Evolutionary conservation across 2,329 filamentous ascomycete genomes (phyloP).

Genomic region (Podosphaera fusca): DNA sequence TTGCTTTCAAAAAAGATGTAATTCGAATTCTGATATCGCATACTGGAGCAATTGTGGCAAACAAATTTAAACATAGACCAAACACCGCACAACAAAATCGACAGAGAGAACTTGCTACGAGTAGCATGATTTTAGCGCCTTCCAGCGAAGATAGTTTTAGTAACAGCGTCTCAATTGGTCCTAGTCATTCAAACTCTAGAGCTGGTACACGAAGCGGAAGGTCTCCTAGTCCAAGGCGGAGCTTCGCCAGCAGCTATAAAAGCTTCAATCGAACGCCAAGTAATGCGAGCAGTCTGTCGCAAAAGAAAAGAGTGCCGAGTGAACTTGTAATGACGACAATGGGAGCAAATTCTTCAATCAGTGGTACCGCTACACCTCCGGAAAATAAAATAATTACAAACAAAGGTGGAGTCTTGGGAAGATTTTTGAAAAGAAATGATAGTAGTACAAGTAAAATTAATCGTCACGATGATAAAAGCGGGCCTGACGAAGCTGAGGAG

Average conservation of each 20-base stretch:
- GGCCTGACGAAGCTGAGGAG: too few relatives aligned
- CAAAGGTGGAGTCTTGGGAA: neutral
- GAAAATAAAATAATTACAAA: neutral
- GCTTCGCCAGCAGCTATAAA: constrained; percentile 12
- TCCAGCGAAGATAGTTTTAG: constrained; percentile 9
- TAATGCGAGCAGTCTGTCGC: constrained; percentile 9
- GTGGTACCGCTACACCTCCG: neutral
- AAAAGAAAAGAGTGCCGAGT: neutral
- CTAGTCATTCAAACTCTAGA: neutral
- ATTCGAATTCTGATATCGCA: constrained; percentile 87
- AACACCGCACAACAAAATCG: constrained; percentile 56
- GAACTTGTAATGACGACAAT: neutral
- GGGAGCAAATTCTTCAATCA: neutral
- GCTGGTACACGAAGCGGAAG: constrained; percentile 8
- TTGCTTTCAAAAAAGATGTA: constrained; percentile 83
- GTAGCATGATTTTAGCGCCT: constrained; percentile 17
- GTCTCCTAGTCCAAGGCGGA: constrained; percentile 13
- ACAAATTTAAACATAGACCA: constrained; percentile 84
- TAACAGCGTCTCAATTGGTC: neutral
- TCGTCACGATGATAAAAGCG: too few relatives aligned
- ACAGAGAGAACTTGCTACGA: constrained; percentile 65
- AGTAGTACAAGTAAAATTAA: neutral
- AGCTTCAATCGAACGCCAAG: constrained; percentile 9
- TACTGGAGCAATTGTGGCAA: constrained; percentile 86
- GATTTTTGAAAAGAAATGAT: neutral